Evolutionary conservation across 202 grass and related monocot species (phyloP), one percentile per base, ranked within the genome.

Genomic region (Elaeis oleifera): DNA sequence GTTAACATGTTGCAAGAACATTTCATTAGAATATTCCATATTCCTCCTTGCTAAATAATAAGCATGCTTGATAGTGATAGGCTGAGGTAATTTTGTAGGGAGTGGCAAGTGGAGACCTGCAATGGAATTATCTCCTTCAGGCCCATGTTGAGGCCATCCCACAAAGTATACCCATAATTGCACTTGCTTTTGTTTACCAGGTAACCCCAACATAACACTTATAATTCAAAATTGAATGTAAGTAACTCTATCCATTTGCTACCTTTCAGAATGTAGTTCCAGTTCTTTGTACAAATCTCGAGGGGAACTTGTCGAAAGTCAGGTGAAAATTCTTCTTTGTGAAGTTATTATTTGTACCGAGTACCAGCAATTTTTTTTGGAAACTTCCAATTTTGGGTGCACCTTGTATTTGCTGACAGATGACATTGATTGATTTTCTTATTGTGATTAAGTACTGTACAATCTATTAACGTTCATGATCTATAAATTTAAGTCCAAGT

Each of bases 131-230:
- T 52, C 86, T 95, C 81, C 75, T 88, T 68, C 79, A 90, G 76
- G 70, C 78, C 6, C 79, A 88, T 80, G 56, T 84, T 39, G 72
- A 88, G 59, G 90, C 83, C 24, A 74, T 83, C 63, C 90, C 90
- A 44, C 76, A 82, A 80, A 95, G 90, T 67, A 75, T 95, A 87
- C 90, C 86, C 19, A 90, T 95, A 79, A 82, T 95, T 72, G 83
- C 83, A 56, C 86, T 95, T 71, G 77, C 90, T 59, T 95, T 95
- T 65, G 90, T 95, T 78, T 95, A 95, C 66, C 90, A 95, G 76
- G 86, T 95, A 75, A 73, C 63, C 18, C 20, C 50, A 28, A 29
- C 59, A 51, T 17, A 21, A 20, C 8, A 72, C 5, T 21, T 51
- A 16, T 72, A 49, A 19, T 18, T 49, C 17, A 22, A 60, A 21